Percentiles rank a stretch among this genome's conserved stretches.
Conservation (phyloP, 192 early-diverging fungal genomes). For the Geosiphon pyriformis region DNA sequence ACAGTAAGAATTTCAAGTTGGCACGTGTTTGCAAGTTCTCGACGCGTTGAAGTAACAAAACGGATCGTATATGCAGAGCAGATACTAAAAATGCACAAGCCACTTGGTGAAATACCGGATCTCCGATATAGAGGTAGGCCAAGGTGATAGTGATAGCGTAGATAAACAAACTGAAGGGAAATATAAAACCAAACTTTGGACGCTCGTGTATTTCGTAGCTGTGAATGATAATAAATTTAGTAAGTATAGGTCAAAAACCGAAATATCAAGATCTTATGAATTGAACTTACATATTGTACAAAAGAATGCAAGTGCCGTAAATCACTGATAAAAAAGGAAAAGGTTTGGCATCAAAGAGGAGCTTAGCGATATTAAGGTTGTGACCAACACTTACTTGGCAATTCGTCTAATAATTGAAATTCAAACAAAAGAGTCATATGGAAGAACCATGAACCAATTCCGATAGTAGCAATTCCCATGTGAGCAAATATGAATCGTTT, state of each 20-base stretch:
- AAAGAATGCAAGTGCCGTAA: constrained; percentile 52
- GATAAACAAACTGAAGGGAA: constrained; percentile 44
- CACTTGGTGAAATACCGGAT: constrained; percentile 69
- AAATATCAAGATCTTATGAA: not conserved
- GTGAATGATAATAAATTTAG: constrained; percentile 19
- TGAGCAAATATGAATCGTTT: constrained; percentile 53
- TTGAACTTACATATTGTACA: constrained; percentile 36
- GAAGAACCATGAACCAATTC: constrained; percentile 69
- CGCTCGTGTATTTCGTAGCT: constrained; percentile 45
- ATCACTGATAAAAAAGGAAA: constrained; percentile 38
- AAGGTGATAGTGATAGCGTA: constrained; percentile 51
- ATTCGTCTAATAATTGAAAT: constrained; percentile 74
- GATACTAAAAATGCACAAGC: constrained; percentile 51
- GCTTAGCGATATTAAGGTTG: not conserved
- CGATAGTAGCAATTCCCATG: constrained; percentile 56
- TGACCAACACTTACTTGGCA: constrained; percentile 54
- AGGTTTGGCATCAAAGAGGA: not conserved
- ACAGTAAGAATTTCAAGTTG: constrained; percentile 30
- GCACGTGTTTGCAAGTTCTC: constrained; percentile 16
- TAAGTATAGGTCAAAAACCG: constrained; percentile 19
- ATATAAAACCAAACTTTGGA: constrained; percentile 31
- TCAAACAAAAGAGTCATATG: constrained; percentile 71
- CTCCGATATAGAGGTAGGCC: constrained; percentile 58
- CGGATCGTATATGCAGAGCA: constrained; percentile 42
- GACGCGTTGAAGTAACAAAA: constrained; percentile 35